These are phyloP conservation scores for Paraleonurus japonicus DNA, from an alignment of 257 asterid species.

Conservation along the genomic window DNA sequence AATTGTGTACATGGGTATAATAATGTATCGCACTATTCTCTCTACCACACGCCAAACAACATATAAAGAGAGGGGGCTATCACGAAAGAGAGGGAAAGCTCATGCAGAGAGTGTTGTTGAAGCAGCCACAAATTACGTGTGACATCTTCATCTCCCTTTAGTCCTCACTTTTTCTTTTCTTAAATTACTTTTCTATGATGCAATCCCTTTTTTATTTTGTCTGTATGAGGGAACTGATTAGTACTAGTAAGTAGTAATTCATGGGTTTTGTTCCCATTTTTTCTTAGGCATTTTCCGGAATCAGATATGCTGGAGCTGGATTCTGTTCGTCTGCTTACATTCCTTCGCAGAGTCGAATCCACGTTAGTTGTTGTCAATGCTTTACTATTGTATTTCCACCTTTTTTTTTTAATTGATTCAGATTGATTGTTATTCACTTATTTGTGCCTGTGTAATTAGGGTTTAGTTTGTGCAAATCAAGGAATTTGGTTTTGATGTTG, in stretches of 20 bases:
- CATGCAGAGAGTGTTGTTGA: slow-evolving; percentile 35
- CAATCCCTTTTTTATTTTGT: background rate
- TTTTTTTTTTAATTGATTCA: background rate
- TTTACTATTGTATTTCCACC: background rate
- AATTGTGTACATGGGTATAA: too few species aligned
- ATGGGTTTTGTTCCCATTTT: slow-evolving; percentile 20
- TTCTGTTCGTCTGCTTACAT: slow-evolving; percentile 25
- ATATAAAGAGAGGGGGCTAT: background rate
- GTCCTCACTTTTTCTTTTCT: too few species aligned
- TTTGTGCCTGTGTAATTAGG: background rate
- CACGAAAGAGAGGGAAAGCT: slow-evolving; percentile 3
- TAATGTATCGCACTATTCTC: too few species aligned
- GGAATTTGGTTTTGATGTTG: slow-evolving; percentile 7
- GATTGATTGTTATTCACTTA: background rate
- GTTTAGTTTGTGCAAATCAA: background rate
- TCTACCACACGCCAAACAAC: background rate
- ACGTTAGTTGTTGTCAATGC: slow-evolving; percentile 30
- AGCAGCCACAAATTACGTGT: slow-evolving; percentile 26
- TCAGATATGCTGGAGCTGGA: slow-evolving; percentile 39
- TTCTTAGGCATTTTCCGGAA: slow-evolving; percentile 7
- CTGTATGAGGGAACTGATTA: background rate
- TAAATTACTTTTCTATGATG: background rate
- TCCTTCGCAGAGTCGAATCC: slow-evolving; percentile 46
- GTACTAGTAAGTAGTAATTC: background rate
- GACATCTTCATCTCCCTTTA: background rate